Evolutionary conservation across 805 yeast genomes (phyloP), one percentile per base, ranked within the genome.

Genomic region (Starmerella tilneyi): DNA sequence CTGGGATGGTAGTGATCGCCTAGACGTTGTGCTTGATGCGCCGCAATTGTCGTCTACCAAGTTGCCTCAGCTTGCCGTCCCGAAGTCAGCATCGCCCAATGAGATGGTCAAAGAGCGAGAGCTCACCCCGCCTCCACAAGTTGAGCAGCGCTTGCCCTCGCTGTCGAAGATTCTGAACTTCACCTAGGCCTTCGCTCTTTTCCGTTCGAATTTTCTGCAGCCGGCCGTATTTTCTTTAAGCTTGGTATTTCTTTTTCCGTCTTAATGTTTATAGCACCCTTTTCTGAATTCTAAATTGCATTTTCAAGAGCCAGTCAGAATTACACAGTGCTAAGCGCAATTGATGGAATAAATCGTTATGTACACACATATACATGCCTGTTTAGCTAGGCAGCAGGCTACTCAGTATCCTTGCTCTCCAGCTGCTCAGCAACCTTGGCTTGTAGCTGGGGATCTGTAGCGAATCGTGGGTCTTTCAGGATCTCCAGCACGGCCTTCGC

Each of bases 401-500:
- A 11, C 8, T 24, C 11, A 24, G 11, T 11, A 11, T 24, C 27
- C 11, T 24, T 24, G 11, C 11, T 9, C 11, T 44, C 48, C 11
- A 42, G 32, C 46, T 37, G 53, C 41, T 49, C 48, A 3, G 32
- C 41, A 15, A 44, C 45, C 40, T 40, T 13, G 8, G 32, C 16
- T 27, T 44, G 35, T 21, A 46, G 24, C 28, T 40, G 39, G 8
- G 40, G 37, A 11, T 44, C 42, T 21, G 35, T 27, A 3, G 51
- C 43, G 28, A 49, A 48, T 8, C 54, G 46, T 75, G 73, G 85
- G 44, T 81, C 80, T 44, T 74, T 66, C 58, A 84, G 72, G 54
- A 84, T 67, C 57, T 82, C 86, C 56, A 77, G 59, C 12, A 84
- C 94, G 60, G 79, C 81, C 46, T 68, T 63, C 35, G 81, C 76